A percentile compares a stretch with the other conserved stretches of the same genome.
phyloP scores from a whole-genome alignment of 805 yeast genomes.

The Ogataea nakhonphanomensis region DNA sequence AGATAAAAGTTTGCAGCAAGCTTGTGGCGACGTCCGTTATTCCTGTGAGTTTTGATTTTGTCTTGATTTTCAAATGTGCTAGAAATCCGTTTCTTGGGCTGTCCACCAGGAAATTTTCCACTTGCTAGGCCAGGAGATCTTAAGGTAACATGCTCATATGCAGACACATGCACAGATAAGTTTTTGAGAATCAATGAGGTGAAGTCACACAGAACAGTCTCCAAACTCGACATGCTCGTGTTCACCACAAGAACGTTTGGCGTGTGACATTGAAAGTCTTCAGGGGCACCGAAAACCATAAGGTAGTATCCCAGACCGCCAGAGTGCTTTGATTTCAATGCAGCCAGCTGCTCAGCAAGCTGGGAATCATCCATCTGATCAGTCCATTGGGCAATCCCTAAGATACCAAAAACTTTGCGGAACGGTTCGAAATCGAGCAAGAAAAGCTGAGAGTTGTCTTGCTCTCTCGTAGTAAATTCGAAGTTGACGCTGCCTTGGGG shows the following conservation, averaged over 20 bases:
- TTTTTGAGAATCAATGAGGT: conserved; percentile 59
- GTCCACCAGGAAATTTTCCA: conserved; percentile 18
- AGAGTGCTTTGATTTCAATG: conserved; percentile 47
- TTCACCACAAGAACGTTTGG: conserved; percentile 19
- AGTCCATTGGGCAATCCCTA: conserved; percentile 40
- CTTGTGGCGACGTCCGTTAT: conserved; percentile 72
- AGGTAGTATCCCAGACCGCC: conserved; percentile 52
- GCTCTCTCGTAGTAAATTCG: conserved; percentile 53
- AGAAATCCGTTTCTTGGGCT: conserved; percentile 27
- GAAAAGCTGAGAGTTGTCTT: conserved; percentile 45
- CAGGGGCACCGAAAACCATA: conserved; percentile 52
- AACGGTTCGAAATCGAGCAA: conserved; percentile 89
- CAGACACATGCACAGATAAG: conserved; percentile 64
- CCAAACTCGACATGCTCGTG: conserved; percentile 33
- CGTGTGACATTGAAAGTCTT: conserved; percentile 3
- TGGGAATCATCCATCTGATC: conserved; percentile 23
- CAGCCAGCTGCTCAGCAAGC: conserved; percentile 30
- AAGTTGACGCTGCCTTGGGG: conserved; percentile 74
- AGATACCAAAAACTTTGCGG: conserved; percentile 66
- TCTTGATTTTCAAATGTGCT: conserved; percentile 34
- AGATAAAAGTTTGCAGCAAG: conserved; percentile 72
- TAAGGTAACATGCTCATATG: conserved; percentile 75
- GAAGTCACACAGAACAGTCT: conserved; percentile 71
- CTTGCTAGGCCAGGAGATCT: conserved; percentile 67
- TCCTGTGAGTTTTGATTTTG: conserved; percentile 38